phyloP scores from a whole-genome alignment of 768 basidiomycete genomes.

The Ramaria sp. region DNA sequence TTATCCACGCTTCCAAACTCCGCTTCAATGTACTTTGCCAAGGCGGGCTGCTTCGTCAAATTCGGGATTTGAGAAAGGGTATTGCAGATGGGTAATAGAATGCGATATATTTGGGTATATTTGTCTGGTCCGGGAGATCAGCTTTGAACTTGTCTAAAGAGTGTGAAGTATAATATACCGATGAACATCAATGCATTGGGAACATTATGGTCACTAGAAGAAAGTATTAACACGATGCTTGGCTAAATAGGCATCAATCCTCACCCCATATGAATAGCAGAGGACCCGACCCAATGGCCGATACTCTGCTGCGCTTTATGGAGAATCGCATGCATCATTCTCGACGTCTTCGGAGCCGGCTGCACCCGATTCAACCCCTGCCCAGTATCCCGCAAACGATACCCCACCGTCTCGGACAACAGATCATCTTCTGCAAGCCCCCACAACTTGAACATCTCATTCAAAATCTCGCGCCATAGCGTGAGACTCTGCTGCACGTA shows the following conservation, averaged over 20 bases:
- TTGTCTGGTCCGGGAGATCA: constrained; percentile 40
- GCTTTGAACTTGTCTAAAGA: neutral
- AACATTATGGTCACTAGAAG: constrained; percentile 57
- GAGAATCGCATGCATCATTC: constrained; percentile 82
- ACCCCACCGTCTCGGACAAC: constrained; percentile 61
- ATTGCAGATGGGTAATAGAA: constrained; percentile 79
- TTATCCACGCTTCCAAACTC: constrained; percentile 74
- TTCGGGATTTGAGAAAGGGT: constrained; percentile 61
- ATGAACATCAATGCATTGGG: constrained; percentile 84
- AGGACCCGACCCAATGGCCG: constrained; percentile 77
- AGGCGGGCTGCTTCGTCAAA: constrained; percentile 56
- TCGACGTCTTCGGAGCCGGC: constrained; percentile 77
- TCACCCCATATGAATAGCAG: constrained; percentile 76
- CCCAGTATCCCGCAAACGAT: constrained; percentile 80
- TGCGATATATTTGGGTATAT: constrained; percentile 87
- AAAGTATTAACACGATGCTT: neutral
- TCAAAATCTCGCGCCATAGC: constrained; percentile 77
- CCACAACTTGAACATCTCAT: constrained; percentile 88
- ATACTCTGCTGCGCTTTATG: constrained; percentile 75
- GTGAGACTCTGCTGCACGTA: constrained; percentile 83
- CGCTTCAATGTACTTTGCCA: constrained; percentile 66
- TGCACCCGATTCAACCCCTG: constrained; percentile 89
- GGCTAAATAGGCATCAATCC: neutral
- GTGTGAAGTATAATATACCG: constrained; percentile 24
- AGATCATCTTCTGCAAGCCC: constrained; percentile 72